phyloP scores from a whole-genome alignment of 371 early-diverging fungal genomes.

The Batrachochytrium dendrobatidis region DNA sequence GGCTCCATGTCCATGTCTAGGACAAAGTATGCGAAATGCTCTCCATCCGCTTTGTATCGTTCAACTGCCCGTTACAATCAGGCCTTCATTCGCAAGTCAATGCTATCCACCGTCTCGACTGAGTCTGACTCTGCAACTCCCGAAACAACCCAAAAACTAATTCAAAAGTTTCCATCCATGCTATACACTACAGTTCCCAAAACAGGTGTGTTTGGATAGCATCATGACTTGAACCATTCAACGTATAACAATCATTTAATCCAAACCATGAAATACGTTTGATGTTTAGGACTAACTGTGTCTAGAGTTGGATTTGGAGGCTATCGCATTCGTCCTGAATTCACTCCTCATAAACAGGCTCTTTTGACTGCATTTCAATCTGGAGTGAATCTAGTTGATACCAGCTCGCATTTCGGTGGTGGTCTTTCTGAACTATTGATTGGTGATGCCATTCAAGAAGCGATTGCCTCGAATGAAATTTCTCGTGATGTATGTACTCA shows the following conservation, averaged over 20 bases:
- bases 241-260: not conserved
- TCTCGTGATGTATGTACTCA: constrained; percentile 2
- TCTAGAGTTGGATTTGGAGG: constrained; percentile 15
- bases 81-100: too few relatives aligned
- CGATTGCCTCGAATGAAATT: not conserved
- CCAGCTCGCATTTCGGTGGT: constrained; percentile 63
- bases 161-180: constrained; percentile 4
- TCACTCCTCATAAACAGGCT: constrained; percentile 40
- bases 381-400: constrained; percentile 69
- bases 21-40: too few relatives aligned
- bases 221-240: not conserved
- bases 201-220: constrained; percentile 5
- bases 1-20: too few relatives aligned
- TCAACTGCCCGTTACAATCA: too few relatives aligned
- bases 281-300: constrained; percentile 5
- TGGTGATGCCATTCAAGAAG: constrained; percentile 1
- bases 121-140: not conserved
- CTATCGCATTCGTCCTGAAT: constrained; percentile 13
- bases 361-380: constrained; percentile 45
- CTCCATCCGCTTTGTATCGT: too few relatives aligned
- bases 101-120: too few relatives aligned
- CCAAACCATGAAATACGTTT: not conserved
- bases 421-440: constrained; percentile 27
- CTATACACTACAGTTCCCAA: constrained; percentile 7
- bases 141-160: not conserved